These are phyloP conservation scores for Takashimella koratensis DNA, from an alignment of 1,284 basidiomycete genomes.

Conservation along the genomic window DNA sequence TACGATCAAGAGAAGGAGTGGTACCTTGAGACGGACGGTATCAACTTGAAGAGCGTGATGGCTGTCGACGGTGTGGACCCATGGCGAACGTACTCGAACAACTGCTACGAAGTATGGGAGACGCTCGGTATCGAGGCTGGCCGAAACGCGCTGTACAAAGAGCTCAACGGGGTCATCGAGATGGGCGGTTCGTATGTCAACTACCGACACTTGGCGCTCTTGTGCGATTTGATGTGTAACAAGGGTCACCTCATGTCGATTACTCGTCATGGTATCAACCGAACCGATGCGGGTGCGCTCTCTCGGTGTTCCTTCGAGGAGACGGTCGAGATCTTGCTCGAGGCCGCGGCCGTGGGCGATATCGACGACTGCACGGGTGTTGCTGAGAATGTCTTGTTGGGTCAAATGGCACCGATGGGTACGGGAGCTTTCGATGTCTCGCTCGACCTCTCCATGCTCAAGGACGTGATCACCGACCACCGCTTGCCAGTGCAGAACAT, in stretches of 20 bases:
- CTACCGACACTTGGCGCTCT: slow-evolving; percentile 90
- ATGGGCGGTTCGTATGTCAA: slow-evolving; percentile 99
- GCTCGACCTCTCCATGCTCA: slow-evolving; percentile 95
- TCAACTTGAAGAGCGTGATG: slow-evolving; percentile 91
- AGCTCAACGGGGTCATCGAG: slow-evolving; percentile 90
- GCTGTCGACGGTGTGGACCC: slow-evolving; percentile 93
- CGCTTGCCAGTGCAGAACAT: slow-evolving; percentile 80
- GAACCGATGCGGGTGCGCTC: slow-evolving; percentile 91
- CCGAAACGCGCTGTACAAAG: slow-evolving; percentile 86
- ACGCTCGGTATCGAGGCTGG: slow-evolving; percentile 99
- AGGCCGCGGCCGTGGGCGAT: slow-evolving; percentile 96
- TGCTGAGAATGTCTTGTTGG: slow-evolving; percentile 97
- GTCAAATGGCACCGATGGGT: slow-evolving; percentile 98
- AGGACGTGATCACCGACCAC: slow-evolving; percentile 97
- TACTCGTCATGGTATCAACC: slow-evolving; percentile 98
- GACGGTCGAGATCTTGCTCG: slow-evolving; percentile 98
- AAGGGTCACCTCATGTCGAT: slow-evolving; percentile 96
- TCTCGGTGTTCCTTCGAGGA: slow-evolving; percentile 99
- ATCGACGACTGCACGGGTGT: slow-evolving; percentile 97
- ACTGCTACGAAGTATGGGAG: slow-evolving; percentile 90
- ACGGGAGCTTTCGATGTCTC: slow-evolving; percentile 94
- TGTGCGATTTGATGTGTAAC: slow-evolving; percentile 98
- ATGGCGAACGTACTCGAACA: slow-evolving; percentile 90
- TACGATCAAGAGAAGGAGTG: slow-evolving; percentile 68
- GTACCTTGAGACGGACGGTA: slow-evolving; percentile 96